These are phyloP conservation scores for Suillus luteus DNA, from an alignment of 768 basidiomycete species.

Conservation along the genomic window DNA sequence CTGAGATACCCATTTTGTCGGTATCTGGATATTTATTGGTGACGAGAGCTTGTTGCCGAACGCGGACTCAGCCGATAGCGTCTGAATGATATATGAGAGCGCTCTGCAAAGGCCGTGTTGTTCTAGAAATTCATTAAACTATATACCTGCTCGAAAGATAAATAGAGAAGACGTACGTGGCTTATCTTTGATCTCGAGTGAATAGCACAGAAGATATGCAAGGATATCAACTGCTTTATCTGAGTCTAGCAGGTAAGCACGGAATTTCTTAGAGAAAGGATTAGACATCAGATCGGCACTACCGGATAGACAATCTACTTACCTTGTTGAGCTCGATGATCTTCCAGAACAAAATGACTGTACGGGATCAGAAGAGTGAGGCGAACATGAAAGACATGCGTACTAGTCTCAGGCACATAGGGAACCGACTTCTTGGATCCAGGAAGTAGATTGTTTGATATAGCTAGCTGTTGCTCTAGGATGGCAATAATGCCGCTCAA, in stretches of 20 bases:
- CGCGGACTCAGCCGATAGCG: constrained; percentile 79
- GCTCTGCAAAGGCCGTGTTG: constrained; percentile 90
- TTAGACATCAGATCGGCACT: constrained; percentile 4
- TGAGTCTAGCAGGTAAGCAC: constrained; percentile 75
- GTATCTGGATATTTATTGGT: constrained; percentile 65
- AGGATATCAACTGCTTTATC: constrained; percentile 78
- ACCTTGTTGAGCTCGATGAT: constrained; percentile 93
- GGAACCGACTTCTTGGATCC: constrained; percentile 84
- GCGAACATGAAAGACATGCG: constrained; percentile 29
- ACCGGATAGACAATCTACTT: constrained; percentile 12
- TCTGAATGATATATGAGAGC: constrained; percentile 89
- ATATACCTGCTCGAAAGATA: constrained; percentile 10
- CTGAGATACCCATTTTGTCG: constrained; percentile 72
- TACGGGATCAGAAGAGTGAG: constrained; percentile 14
- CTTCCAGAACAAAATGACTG: constrained; percentile 88
- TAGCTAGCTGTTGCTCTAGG: constrained; percentile 74
- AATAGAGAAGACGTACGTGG: constrained; percentile 58
- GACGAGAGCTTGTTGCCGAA: constrained; percentile 74
- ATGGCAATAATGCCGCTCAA: constrained; percentile 68
- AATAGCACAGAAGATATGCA: constrained; percentile 77
- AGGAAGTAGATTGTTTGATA: constrained; percentile 74
- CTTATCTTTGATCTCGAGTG: constrained; percentile 90
- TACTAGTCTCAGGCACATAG: constrained; percentile 81
- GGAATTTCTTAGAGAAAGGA: constrained; percentile 75
- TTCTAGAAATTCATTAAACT: constrained; percentile 47